Base-by-base conservation (phyloP, 768 basidiomycete genomes). In the Mrakia frigida region DNA sequence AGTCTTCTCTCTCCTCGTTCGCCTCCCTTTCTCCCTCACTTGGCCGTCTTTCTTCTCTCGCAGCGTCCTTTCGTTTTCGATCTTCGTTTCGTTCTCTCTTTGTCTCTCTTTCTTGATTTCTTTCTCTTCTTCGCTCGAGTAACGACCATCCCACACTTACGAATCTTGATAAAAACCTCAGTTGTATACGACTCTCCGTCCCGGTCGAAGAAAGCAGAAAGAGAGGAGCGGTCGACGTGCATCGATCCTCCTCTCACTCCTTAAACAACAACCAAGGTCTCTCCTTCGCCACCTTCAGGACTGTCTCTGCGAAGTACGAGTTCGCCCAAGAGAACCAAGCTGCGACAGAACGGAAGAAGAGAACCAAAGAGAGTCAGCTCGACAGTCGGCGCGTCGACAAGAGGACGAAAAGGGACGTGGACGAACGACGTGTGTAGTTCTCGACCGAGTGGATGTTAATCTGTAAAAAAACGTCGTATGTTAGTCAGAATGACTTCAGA, bases 241-340 rank as follows among this genome's bases (percentile, higher is more conserved):
- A 13, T 46, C 70, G 10, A 28, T 50, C 25, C 31, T 21, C 28
- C 7, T n/a, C 31, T 21, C 28, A 25, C 11, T 25, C 37, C 23
- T 87, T 87, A 81, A 92, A 86, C 68, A 92, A 87, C 39, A 92
- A 84, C 69, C 86, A 85, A 6, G 91, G 91, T 82, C 91, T 91
- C 77, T 91, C 86, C 78, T 87, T 85, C 59, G 91, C 91, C 46
- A 92, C 85, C 79, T 92, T 91, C 73, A 92, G 83, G 28, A 92
- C 84, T 90, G 92, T 91, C 84, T 92, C 91, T 50, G 91, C 88
- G 80, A 92, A 92, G 82, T 90, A 92, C 23, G 79, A 73, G 37
- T 77, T 77, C 3, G 75, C 75, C 76, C 76, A 79, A 3, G 82
- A 90, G 90, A 52, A 56, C 37, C 56, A 63, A 33, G 65, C 65